A percentile compares a stretch with the other conserved stretches of the same genome.
These are phyloP conservation scores for Benincasa hispida DNA, from an alignment of 306 rosid species.

Conservation along the genomic window DNA sequence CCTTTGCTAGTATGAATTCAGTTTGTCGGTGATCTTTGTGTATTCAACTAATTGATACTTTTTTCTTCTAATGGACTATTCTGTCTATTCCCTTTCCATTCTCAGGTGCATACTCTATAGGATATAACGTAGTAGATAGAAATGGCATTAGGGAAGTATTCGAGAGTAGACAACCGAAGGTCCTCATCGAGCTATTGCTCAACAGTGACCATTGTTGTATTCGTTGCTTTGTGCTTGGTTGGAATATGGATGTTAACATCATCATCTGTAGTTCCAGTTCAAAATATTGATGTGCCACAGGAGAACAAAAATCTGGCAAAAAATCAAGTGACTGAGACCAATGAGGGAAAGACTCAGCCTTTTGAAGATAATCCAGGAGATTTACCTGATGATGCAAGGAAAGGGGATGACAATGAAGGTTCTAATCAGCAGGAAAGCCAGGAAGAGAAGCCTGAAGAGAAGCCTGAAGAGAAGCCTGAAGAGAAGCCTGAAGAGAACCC, in stretches of 20 bases:
- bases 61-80: not conserved
- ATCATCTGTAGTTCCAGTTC: conserved; percentile 64
- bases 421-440: conserved; percentile 19
- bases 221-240: conserved; percentile 78
- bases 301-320: conserved; percentile 41
- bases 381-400: conserved; percentile 59
- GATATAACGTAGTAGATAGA: not conserved
- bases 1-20: not conserved
- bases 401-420: conserved; percentile 30
- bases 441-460: conserved; percentile 17
- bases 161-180: conserved; percentile 54
- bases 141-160: conserved; percentile 72
- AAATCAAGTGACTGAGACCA: conserved; percentile 26
- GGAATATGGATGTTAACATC: conserved; percentile 97
- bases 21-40: not conserved
- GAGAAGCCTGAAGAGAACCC: conserved; percentile 18
- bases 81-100: not conserved
- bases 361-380: conserved; percentile 67
- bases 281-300: conserved; percentile 46
- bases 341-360: conserved; percentile 28
- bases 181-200: conserved; percentile 66
- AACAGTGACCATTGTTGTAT: conserved; percentile 65
- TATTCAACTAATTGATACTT: not conserved
- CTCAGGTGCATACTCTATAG: not conserved
- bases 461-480: conserved; percentile 8